Evolutionary conservation across 129 eudicot species (phyloP).

Genomic region (Pseudognaphalium luteoalbum): DNA sequence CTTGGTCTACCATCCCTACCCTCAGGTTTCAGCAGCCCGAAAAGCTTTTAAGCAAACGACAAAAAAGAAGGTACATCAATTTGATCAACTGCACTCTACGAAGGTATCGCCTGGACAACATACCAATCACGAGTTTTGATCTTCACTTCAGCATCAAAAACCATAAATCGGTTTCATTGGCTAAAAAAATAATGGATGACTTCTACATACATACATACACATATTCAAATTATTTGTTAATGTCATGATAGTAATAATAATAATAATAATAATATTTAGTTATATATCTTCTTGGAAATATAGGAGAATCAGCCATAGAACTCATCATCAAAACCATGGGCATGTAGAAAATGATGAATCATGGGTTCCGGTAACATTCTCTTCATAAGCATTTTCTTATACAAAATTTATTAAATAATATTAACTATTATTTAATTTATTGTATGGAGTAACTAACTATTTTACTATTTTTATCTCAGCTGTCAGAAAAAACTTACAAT

Average conservation of each 20-base stretch:
- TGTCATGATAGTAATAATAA: background rate
- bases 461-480: constrained; percentile 25
- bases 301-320: constrained; percentile 85
- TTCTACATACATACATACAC: background rate
- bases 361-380: constrained; percentile 77
- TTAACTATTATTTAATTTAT: background rate
- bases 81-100: too few species aligned
- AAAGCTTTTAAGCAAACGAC: too few species aligned
- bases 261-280: background rate
- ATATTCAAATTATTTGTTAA: background rate
- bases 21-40: too few species aligned
- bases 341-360: constrained; percentile 83
- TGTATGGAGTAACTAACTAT: background rate
- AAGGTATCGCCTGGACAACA: too few species aligned
- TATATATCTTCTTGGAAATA: background rate
- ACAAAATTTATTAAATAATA: too few species aligned
- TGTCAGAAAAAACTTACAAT: constrained; percentile 60
- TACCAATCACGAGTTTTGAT: background rate
- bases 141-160: background rate
- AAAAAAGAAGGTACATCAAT: too few species aligned
- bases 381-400: background rate
- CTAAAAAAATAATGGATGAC: too few species aligned
- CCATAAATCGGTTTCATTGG: background rate
- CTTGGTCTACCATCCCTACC: too few species aligned
- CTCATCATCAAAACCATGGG: constrained; percentile 89